Percentiles rank a stretch among this genome's conserved stretches.
Conservation (phyloP, 1,284 basidiomycete species). For the Inonotus hispidus region DNA sequence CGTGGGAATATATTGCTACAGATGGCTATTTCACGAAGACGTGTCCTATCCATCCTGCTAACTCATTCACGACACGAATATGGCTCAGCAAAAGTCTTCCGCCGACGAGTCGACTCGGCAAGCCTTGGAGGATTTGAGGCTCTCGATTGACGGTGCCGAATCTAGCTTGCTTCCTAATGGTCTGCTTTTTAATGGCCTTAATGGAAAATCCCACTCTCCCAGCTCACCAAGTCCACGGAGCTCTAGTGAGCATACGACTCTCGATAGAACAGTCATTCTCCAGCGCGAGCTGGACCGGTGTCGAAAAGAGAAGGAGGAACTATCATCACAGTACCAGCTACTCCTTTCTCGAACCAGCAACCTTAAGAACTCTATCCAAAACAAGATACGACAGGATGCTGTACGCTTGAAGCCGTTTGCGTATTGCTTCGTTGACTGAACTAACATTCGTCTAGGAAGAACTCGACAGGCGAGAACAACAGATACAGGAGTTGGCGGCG, state of each 20-base stretch:
- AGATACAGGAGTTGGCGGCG: conserved; percentile 67
- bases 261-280: conserved; percentile 7
- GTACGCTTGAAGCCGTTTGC: conserved; percentile 48
- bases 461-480: conserved; percentile 83
- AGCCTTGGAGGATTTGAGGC: conserved; percentile 19
- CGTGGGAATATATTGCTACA: background rate
- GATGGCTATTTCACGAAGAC: background rate
- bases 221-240: conserved; percentile 11
- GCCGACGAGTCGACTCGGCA: conserved; percentile 19
- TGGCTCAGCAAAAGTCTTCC: conserved; percentile 5
- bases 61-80: background rate
- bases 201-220: conserved; percentile 9
- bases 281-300: conserved; percentile 30
- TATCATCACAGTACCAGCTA: conserved; percentile 81
- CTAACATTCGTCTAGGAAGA: conserved; percentile 69
- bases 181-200: conserved; percentile 12
- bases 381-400: conserved; percentile 94
- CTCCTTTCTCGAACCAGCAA: conserved; percentile 85
- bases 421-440: background rate
- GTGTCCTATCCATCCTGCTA: background rate
- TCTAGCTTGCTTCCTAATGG: background rate
- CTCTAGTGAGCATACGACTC: conserved; percentile 9
- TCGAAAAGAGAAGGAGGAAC: conserved; percentile 77
- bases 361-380: conserved; percentile 91
- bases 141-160: conserved; percentile 20